Base-by-base conservation (phyloP, 148 eudicot genomes). In the Chenopodium album region DNA sequence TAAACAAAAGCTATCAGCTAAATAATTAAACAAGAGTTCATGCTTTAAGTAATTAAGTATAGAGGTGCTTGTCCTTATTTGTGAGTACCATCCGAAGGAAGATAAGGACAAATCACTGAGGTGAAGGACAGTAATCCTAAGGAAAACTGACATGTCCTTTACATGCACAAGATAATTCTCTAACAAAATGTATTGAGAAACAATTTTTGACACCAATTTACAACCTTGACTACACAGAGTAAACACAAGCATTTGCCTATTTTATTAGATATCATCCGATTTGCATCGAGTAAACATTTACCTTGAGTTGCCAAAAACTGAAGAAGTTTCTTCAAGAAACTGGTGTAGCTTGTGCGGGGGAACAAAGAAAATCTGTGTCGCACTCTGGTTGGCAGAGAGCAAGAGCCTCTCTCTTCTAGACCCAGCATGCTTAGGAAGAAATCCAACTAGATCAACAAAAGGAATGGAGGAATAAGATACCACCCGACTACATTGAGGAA, bases 311-410 rank as follows among this genome's bases (percentile, higher is more conserved):
- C 97, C 89, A 71, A 96, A 96, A 54, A 90, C 75, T 59, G 86
- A 81, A 62, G 91, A 88, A 23, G 91, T 75, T 82, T 94, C 99
- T 84, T 92, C 98, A 82, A 96, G 91, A 83, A 92, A 96, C 80
- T 88, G 92, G 79, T 46, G 82, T 60, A 96, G 93, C 89, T 94
- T 94, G 85, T 96, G 98, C 16, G 98, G 99, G 79, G 98, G 97
- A 77, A 96, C 98, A 87, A 88, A 96, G 88, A 96, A 94, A 81
- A 96, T 91, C 85, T 96, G 99, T 17, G 97, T 94, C 67, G 90
- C 88, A 86, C 90, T 77, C 84, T 90, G 90, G 76, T 87, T 90
- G 52, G 95, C 89, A 72, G 93, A 88, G 69, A 89, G 79, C 65
- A 84, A 78, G 79, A 96, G 90, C 88, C 90, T 94, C 81, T 94